Evolutionary conservation across 2,329 filamentous ascomycete genomes (phyloP).

Genomic region (Pseudogymnoascus sp.): DNA sequence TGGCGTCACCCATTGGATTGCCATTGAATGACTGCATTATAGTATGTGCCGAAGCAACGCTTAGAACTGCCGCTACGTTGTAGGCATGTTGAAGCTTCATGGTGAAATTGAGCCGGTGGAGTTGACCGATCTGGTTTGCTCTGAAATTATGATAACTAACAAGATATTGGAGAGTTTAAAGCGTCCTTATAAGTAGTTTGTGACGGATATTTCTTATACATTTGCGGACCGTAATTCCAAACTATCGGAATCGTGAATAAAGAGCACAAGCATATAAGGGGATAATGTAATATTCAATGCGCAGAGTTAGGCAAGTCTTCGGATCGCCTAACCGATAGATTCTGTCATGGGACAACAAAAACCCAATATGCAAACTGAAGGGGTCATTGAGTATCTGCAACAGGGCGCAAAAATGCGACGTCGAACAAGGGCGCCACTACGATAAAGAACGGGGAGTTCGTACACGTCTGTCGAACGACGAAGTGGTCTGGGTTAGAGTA

Average conservation of each 20-base stretch:
- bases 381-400: not conserved
- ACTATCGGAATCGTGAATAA: not conserved
- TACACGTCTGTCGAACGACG: not conserved
- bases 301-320: not conserved
- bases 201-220: not conserved
- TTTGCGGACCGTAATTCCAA: not conserved
- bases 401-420: not conserved
- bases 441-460: not conserved
- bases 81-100: not conserved
- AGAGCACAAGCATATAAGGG: not conserved
- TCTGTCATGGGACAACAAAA: not conserved
- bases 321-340: not conserved
- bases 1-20: not conserved
- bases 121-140: not conserved
- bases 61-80: conserved; percentile 21
- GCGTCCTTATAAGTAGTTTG: not conserved
- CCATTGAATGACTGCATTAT: conserved; percentile 22
- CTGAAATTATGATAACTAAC: not conserved
- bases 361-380: not conserved
- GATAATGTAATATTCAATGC: not conserved
- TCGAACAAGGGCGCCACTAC: not conserved
- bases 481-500: not conserved
- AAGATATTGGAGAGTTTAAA: not conserved
- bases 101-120: not conserved
- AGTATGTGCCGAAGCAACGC: conserved; percentile 31